Evolutionary conservation across 202 grass and related monocot species (phyloP).

Genomic region (Panicum virgatum): DNA sequence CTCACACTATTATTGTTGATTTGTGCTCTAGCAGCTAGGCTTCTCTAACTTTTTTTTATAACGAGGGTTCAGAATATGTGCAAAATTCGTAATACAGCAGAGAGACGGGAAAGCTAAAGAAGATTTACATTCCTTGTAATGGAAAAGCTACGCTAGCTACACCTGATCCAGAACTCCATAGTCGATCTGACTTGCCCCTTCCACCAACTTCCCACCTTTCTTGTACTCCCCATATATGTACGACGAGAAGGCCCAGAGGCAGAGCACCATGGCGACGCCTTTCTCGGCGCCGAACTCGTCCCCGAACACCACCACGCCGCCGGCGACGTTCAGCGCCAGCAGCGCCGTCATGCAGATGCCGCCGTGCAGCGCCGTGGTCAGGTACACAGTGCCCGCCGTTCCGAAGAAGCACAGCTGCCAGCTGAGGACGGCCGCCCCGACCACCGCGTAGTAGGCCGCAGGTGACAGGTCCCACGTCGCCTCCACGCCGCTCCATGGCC

Average conservation of each 20-base stretch:
- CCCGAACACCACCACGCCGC: conserved; percentile 49
- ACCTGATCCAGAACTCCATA: conserved; percentile 1
- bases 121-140: not conserved
- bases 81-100: not conserved
- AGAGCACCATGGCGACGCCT: conserved; percentile 44
- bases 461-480: conserved; percentile 45
- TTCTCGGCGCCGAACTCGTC: conserved; percentile 52
- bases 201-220: conserved; percentile 6
- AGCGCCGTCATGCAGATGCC: conserved; percentile 77
- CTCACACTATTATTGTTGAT: not conserved
- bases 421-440: conserved; percentile 41
- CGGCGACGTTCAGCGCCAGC: conserved; percentile 58
- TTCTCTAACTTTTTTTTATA: not conserved
- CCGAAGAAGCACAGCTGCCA: conserved; percentile 75
- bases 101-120: not conserved
- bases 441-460: conserved; percentile 42
- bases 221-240: conserved; percentile 57
- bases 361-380: conserved; percentile 59
- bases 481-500: conserved; percentile 14
- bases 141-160: not conserved
- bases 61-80: not conserved
- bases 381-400: conserved; percentile 63
- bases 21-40: not conserved
- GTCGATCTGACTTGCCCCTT: not conserved
- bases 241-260: conserved; percentile 64